Conservation (phyloP, 495 filamentous ascomycete species). For the Echria macrotheca region DNA sequence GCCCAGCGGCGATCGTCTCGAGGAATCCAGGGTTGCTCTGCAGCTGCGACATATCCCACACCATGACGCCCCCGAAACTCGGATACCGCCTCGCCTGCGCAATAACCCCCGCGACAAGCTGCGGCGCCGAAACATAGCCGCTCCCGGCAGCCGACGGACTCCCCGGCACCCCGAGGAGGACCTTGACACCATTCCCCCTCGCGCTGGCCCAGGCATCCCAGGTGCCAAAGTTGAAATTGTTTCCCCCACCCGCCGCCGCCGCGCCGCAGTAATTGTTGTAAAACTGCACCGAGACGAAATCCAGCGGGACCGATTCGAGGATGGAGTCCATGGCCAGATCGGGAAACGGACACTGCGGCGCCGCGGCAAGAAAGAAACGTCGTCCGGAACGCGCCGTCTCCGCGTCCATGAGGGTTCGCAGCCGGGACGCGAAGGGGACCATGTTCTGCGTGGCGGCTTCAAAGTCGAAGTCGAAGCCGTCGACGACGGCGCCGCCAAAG, state of each 20-base stretch:
- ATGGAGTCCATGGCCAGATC: conserved; percentile 55
- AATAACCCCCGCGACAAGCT: conserved; percentile 45
- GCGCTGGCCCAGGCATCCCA: conserved; percentile 71
- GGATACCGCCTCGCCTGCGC: conserved; percentile 46
- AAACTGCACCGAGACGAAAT: conserved; percentile 67
- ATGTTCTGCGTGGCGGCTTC: conserved; percentile 47
- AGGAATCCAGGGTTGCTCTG: conserved; percentile 56
- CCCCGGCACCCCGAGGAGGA: conserved; percentile 63
- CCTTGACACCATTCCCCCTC: conserved; percentile 59
- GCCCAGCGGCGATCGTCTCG: conserved; percentile 28
- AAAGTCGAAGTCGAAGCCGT: conserved; percentile 71
- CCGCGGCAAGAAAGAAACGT: conserved; percentile 55
- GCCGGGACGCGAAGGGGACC: conserved; percentile 49
- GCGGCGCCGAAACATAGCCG: conserved; percentile 49
- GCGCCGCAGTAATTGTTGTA: conserved; percentile 64
- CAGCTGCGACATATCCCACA: conserved; percentile 65
- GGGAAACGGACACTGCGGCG: conserved; percentile 63
- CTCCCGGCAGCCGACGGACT: conserved; percentile 51
- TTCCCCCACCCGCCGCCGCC: conserved; percentile 40
- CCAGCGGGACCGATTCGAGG: conserved; percentile 51
- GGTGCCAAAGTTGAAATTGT: conserved; percentile 60
- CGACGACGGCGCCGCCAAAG: conserved; percentile 58
- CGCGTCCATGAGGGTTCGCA: conserved; percentile 50
- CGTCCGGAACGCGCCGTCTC: conserved; percentile 34
- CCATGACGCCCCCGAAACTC: conserved; percentile 66